Evolutionary conservation across 2,329 filamentous ascomycete genomes (phyloP).

Genomic region (Massarina eburnea): DNA sequence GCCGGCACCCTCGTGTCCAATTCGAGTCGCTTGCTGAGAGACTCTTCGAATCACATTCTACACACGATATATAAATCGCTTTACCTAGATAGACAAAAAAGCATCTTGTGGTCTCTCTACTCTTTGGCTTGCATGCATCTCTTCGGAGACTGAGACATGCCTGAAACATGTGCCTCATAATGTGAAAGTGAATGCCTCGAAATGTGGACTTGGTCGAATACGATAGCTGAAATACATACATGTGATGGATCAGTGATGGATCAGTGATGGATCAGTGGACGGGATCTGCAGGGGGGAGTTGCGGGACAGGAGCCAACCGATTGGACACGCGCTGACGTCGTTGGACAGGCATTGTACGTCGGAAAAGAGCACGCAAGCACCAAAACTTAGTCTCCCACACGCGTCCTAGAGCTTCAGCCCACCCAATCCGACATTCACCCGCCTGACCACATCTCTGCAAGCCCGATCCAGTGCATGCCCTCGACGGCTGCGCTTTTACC

Average conservation of each 20-base stretch:
- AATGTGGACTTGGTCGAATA: no score
- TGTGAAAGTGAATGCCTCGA: no score
- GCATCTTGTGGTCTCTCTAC: no score
- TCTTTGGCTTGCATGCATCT: no score
- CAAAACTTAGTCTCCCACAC: neutral
- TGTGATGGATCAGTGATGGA: no score
- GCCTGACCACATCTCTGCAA: neutral
- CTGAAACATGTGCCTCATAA: no score
- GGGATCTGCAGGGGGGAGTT: neutral
- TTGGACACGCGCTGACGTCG: conserved; percentile 2
- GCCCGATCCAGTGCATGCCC: neutral
- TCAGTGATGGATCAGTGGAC: neutral
- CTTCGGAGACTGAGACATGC: no score
- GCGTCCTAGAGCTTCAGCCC: neutral
- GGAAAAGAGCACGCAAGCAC: conserved; percentile 1
- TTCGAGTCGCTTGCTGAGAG: neutral
- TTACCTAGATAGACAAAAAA: no score
- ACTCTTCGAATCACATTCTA: no score
- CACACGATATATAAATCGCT: no score
- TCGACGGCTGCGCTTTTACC: neutral
- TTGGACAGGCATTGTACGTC: neutral
- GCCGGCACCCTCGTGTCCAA: neutral
- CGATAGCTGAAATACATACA: no score
- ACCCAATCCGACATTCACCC: neutral
- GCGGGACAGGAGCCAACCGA: conserved; percentile 6